A percentile compares a stretch with the other conserved stretches of the same genome.
Conservation (phyloP, 176 grass and related monocot species). For the Avena insularis region DNA sequence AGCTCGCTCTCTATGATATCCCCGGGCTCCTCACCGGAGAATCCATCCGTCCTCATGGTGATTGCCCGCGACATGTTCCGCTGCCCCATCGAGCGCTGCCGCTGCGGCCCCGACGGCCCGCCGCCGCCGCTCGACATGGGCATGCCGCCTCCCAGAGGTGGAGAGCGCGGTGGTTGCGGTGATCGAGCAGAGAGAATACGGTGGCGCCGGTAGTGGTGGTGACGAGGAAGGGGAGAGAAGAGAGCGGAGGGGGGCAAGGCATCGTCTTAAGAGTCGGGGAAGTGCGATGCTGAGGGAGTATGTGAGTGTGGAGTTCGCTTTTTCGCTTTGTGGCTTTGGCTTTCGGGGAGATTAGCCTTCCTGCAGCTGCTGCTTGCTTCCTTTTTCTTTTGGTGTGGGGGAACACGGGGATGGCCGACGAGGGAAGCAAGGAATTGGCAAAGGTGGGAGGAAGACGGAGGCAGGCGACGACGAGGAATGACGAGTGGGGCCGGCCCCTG, state of each 20-base stretch:
- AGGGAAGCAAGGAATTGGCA: slow-evolving; percentile 52
- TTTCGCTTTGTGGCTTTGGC: slow-evolving; percentile 52
- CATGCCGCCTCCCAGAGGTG: slow-evolving; percentile 28
- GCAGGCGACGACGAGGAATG: not conserved
- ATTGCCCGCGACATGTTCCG: slow-evolving; percentile 42
- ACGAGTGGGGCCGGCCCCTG: not conserved
- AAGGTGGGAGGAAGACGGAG: not conserved
- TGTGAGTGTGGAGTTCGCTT: slow-evolving; percentile 37
- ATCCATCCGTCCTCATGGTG: slow-evolving; percentile 43
- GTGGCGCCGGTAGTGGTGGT: not conserved
- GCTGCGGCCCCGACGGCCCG: slow-evolving; percentile 38
- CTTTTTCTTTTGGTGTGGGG: not conserved
- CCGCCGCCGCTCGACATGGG: slow-evolving; percentile 46
- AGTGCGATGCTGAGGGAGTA: slow-evolving; percentile 1
- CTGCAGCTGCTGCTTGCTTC: not conserved
- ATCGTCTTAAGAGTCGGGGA: slow-evolving; percentile 41
- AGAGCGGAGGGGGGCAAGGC: slow-evolving; percentile 39
- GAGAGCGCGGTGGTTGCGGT: not conserved
- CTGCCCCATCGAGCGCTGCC: slow-evolving; percentile 26
- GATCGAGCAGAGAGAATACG: not conserved
- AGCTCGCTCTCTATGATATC: slow-evolving; percentile 70
- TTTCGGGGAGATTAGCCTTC: not conserved
- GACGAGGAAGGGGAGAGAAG: slow-evolving; percentile 31
- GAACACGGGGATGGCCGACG: slow-evolving; percentile 22
- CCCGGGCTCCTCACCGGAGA: slow-evolving; percentile 47